phyloP scores from a whole-genome alignment of 495 filamentous ascomycete genomes.

The Bryoglossum gracile region DNA sequence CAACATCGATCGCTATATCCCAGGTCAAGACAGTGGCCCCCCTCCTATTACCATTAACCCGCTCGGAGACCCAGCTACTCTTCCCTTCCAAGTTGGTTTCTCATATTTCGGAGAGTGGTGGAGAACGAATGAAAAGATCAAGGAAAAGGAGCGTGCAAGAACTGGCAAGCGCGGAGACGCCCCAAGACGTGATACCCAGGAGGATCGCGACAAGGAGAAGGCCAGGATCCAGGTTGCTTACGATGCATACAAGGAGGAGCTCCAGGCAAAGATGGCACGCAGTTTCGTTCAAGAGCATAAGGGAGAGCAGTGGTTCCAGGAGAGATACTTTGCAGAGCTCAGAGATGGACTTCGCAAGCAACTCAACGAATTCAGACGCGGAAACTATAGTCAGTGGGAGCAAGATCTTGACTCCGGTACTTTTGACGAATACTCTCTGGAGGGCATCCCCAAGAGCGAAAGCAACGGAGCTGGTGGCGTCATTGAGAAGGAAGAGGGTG shows the following conservation, averaged over 20 bases:
- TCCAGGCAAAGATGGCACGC: slow-evolving; percentile 84
- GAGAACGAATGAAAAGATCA: slow-evolving; percentile 75
- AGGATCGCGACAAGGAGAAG: slow-evolving; percentile 84
- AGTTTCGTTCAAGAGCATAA: slow-evolving; percentile 86
- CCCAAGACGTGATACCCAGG: slow-evolving; percentile 65
- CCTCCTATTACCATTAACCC: slow-evolving; percentile 60
- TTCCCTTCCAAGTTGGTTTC: slow-evolving; percentile 93
- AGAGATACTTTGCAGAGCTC: slow-evolving; percentile 82
- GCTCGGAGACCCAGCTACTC: slow-evolving; percentile 69
- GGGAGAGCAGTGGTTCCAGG: slow-evolving; percentile 94
- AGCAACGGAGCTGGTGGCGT: slow-evolving; percentile 80
- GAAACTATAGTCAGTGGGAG: slow-evolving; percentile 75
- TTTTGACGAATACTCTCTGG: slow-evolving; percentile 92
- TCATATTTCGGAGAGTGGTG: slow-evolving; percentile 98
- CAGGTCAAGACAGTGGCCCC: slow-evolving; percentile 61
- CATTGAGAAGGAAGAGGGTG: slow-evolving; percentile 90
- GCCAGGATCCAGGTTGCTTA: slow-evolving; percentile 87
- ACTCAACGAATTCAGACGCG: slow-evolving; percentile 67
- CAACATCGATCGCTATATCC: slow-evolving; percentile 93
- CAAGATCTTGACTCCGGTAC: slow-evolving; percentile 69
- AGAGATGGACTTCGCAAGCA: slow-evolving; percentile 59
- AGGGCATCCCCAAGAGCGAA: slow-evolving; percentile 92
- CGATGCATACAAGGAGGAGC: slow-evolving; percentile 87
- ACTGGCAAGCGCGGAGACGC: slow-evolving; percentile 67
- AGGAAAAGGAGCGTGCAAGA: slow-evolving; percentile 72